These are phyloP conservation scores for Aspergillus cristatus DNA, from an alignment of 495 filamentous ascomycete genomes.

Conservation along the genomic window DNA sequence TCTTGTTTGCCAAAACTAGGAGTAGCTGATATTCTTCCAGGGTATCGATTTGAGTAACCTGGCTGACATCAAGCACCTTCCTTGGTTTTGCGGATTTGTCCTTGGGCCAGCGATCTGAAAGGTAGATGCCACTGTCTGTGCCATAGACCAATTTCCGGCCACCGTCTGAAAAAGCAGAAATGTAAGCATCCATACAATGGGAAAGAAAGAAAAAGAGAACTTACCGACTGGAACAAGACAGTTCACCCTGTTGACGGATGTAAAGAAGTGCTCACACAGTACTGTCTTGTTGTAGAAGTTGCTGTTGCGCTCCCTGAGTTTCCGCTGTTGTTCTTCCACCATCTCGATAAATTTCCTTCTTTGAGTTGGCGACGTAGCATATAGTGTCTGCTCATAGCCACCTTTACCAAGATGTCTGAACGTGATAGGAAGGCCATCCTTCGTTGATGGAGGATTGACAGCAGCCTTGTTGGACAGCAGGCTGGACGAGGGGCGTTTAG, in stretches of 20 bases:
- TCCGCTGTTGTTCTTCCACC: constrained; percentile 83
- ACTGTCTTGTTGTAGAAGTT: constrained; percentile 90
- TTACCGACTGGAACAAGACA: constrained; percentile 83
- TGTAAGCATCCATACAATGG: constrained; percentile 23
- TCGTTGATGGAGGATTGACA: constrained; percentile 39
- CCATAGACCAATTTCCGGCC: constrained; percentile 90
- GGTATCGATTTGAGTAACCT: constrained; percentile 92
- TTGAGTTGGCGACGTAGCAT: constrained; percentile 67
- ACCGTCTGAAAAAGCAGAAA: constrained; percentile 56
- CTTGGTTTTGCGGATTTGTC: constrained; percentile 66
- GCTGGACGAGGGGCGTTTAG: constrained; percentile 82
- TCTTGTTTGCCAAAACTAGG: constrained; percentile 88
- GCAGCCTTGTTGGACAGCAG: constrained; percentile 66
- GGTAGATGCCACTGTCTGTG: constrained; percentile 85
- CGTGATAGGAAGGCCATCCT: constrained; percentile 91
- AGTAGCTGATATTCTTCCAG: constrained; percentile 90
- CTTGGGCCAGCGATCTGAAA: constrained; percentile 84
- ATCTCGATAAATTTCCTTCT: constrained; percentile 93
- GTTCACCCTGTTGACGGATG: constrained; percentile 71
- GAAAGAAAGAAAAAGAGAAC: constrained; percentile 9
- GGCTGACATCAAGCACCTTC: constrained; percentile 73
- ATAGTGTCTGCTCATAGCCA: constrained; percentile 89
- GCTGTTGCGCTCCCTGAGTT: constrained; percentile 68
- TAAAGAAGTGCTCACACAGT: constrained; percentile 80
- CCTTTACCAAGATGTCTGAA: constrained; percentile 96